Percentiles rank a stretch among this genome's conserved stretches.
These are phyloP conservation scores for Vigna angularis DNA, from an alignment of 306 rosid genomes.

Conservation along the genomic window DNA sequence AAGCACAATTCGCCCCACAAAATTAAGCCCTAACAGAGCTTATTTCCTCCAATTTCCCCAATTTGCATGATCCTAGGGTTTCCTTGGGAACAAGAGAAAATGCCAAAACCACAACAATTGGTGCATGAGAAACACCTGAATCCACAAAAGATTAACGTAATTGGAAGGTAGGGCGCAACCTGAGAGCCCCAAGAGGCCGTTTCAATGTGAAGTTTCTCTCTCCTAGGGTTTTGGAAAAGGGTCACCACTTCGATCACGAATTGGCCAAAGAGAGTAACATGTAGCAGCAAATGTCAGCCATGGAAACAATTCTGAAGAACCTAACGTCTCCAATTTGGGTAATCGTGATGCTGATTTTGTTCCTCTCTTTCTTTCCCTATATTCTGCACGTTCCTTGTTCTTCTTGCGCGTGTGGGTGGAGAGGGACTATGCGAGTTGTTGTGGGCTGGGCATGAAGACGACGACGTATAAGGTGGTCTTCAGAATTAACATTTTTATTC, in stretches of 20 bases:
- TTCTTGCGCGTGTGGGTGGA: constrained; percentile 41
- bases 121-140: constrained; percentile 59
- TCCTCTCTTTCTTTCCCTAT: constrained; percentile 30
- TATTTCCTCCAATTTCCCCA: constrained; percentile 41
- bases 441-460: constrained; percentile 82
- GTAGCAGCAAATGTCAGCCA: constrained; percentile 62
- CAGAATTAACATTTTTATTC: constrained; percentile 24
- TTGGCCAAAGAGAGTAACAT: constrained; percentile 55
- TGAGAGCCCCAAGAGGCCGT: constrained; percentile 32
- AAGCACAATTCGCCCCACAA: constrained; percentile 43
- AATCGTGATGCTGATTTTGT: constrained; percentile 30
- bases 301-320: constrained; percentile 51
- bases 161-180: constrained; percentile 55
- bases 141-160: constrained; percentile 46
- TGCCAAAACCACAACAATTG: constrained; percentile 47
- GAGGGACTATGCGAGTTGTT: constrained; percentile 64
- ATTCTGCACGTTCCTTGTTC: constrained; percentile 33
- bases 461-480: constrained; percentile 67
- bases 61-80: constrained; percentile 75
- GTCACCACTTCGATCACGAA: constrained; percentile 42
- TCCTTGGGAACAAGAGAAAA: constrained; percentile 26
- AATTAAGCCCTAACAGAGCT: constrained; percentile 53
- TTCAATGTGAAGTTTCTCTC: constrained; percentile 53
- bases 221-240: constrained; percentile 82
- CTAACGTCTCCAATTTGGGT: constrained; percentile 44